A percentile compares a stretch with the other conserved stretches of the same genome.
These are phyloP conservation scores for Lathyrus aphaca DNA, from an alignment of 306 rosid species.

Conservation along the genomic window DNA sequence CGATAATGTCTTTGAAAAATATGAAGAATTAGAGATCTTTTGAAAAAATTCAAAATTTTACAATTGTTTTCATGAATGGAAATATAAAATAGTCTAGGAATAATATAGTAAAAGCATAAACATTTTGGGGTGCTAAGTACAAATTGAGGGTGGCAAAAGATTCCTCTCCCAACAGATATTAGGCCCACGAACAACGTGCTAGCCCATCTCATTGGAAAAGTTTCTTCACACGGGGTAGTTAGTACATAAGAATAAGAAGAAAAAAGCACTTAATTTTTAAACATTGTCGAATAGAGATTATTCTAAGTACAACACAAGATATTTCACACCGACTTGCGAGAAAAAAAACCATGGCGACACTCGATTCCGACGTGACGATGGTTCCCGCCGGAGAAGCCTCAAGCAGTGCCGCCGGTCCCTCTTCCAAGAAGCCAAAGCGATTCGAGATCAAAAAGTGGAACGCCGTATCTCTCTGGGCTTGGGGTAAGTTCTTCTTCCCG, in stretches of 20 bases:
- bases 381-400: conserved; percentile 73
- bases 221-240: not conserved
- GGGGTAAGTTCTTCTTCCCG: conserved; percentile 54
- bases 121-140: no score
- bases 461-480: conserved; percentile 96
- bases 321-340: not conserved
- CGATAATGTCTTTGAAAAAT: no score
- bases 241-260: not conserved
- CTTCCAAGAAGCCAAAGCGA: conserved; percentile 74
- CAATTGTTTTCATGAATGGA: no score
- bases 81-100: no score
- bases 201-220: conserved; percentile 13
- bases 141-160: no score
- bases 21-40: no score
- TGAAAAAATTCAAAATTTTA: no score
- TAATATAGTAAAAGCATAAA: no score
- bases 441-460: conserved; percentile 97
- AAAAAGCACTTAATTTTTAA: not conserved
- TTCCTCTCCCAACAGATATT: not conserved
- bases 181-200: not conserved
- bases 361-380: conserved; percentile 76
- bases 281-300: no score
- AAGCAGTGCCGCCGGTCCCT: conserved; percentile 67
- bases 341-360: conserved; percentile 53
- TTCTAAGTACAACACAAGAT: not conserved